These are phyloP conservation scores for Aureobasidium mangrovei DNA, from an alignment of 2,329 filamentous ascomycete species.

Conservation along the genomic window DNA sequence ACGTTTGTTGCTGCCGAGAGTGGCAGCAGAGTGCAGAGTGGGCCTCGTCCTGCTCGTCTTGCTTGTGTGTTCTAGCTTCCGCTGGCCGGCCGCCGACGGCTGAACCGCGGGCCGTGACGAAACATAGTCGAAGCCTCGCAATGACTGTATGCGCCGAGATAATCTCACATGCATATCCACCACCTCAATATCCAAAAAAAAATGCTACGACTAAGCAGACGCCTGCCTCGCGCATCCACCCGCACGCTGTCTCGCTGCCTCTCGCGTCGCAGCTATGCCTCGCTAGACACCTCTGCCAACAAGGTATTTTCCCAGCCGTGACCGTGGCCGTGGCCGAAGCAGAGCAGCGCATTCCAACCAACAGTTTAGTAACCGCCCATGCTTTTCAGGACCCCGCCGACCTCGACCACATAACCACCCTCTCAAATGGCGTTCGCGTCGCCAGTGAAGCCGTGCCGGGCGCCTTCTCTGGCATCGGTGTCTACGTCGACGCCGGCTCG, in stretches of 20 bases:
- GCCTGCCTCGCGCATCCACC: not conserved
- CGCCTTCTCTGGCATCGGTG: constrained; percentile 87
- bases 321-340: too few species aligned
- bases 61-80: too few species aligned
- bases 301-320: not conserved
- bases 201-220: constrained; percentile 8
- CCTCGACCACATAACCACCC: constrained; percentile 76
- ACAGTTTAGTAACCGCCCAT: constrained; percentile 6
- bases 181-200: not conserved
- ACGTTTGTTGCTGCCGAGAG: too few species aligned
- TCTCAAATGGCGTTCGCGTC: constrained; percentile 87
- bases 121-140: not conserved
- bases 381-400: constrained; percentile 64
- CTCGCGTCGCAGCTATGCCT: constrained; percentile 2
- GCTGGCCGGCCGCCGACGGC: too few species aligned
- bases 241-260: not conserved
- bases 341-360: constrained; percentile 9
- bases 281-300: not conserved
- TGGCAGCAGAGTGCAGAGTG: too few species aligned
- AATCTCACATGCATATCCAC: too few species aligned
- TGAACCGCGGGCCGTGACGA: not conserved
- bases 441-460: constrained; percentile 91
- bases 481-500: constrained; percentile 92
- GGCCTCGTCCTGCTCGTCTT: too few species aligned
- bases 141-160: not conserved